These are phyloP conservation scores for Zasmidium angulare DNA, from an alignment of 2,329 filamentous ascomycete species.

Conservation along the genomic window DNA sequence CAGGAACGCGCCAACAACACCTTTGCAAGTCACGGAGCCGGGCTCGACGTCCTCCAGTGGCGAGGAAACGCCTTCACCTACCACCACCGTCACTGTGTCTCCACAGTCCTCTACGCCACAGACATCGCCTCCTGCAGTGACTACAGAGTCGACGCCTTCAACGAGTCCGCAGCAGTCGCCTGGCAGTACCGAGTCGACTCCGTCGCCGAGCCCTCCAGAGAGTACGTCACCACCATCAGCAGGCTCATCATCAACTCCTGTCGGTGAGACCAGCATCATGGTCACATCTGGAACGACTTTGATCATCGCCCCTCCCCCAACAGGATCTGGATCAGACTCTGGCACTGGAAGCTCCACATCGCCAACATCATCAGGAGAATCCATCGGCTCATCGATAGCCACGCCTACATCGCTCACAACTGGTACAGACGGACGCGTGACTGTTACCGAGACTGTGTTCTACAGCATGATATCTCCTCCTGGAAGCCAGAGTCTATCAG, in stretches of 20 bases:
- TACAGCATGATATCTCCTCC: neutral
- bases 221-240: too few species aligned
- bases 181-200: neutral
- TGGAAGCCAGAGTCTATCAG: neutral
- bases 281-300: too few species aligned
- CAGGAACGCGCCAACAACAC: neutral
- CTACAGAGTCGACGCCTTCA: neutral
- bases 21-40: too few species aligned
- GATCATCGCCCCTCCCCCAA: neutral
- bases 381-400: neutral
- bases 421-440: neutral
- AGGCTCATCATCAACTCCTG: neutral
- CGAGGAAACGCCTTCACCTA: too few species aligned
- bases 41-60: too few species aligned
- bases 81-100: too few species aligned
- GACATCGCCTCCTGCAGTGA: neutral
- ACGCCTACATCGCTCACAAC: neutral
- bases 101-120: too few species aligned
- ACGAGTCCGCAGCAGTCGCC: neutral
- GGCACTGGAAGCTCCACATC: neutral
- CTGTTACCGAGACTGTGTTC: neutral
- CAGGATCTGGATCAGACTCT: neutral
- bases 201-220: too few species aligned
- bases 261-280: too few species aligned
- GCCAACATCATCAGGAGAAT: neutral